A percentile compares a stretch with the other conserved stretches of the same genome.
These are phyloP conservation scores for Irpex sp. DNA, from an alignment of 1,284 basidiomycete genomes.

Conservation along the genomic window DNA sequence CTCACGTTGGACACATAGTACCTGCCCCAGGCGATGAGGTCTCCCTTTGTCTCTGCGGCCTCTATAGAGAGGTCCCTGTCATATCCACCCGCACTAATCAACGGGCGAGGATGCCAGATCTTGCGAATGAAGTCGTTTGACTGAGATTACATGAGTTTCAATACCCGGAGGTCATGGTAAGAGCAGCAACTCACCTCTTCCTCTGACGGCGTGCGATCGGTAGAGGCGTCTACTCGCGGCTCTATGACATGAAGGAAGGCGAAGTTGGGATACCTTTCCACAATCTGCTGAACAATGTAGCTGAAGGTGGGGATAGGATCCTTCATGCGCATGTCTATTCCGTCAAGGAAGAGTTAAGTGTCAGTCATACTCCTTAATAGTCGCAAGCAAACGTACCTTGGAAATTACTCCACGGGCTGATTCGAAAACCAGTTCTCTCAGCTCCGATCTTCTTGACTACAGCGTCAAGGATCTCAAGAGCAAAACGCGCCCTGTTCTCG, in stretches of 20 bases:
- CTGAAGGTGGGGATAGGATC: neutral
- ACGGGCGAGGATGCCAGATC: conserved; percentile 22
- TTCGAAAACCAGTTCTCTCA: neutral
- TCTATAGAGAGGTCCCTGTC: conserved; percentile 20
- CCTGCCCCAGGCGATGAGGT: conserved; percentile 42
- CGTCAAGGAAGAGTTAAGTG: no score
- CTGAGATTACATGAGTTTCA: conserved; percentile 12
- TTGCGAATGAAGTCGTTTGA: conserved; percentile 28
- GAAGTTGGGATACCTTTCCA: conserved; percentile 38
- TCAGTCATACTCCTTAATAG: no score
- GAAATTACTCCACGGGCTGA: conserved; percentile 46
- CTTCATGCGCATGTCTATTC: neutral
- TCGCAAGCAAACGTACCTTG: conserved; percentile 35
- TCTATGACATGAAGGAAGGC: conserved; percentile 54
- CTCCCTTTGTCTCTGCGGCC: conserved; percentile 26
- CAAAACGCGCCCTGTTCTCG: conserved; percentile 40
- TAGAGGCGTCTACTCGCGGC: conserved; percentile 24
- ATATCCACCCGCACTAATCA: conserved; percentile 36
- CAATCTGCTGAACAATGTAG: neutral
- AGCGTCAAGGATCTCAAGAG: neutral
- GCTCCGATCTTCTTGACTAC: neutral
- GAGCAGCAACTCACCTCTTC: conserved; percentile 8
- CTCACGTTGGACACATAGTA: conserved; percentile 42
- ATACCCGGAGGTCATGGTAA: neutral
- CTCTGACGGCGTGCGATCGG: conserved; percentile 12